These are phyloP conservation scores for Pterothamnion heteromorphum DNA, from an alignment of 31 red algal genomes.

Conservation along the genomic window DNA sequence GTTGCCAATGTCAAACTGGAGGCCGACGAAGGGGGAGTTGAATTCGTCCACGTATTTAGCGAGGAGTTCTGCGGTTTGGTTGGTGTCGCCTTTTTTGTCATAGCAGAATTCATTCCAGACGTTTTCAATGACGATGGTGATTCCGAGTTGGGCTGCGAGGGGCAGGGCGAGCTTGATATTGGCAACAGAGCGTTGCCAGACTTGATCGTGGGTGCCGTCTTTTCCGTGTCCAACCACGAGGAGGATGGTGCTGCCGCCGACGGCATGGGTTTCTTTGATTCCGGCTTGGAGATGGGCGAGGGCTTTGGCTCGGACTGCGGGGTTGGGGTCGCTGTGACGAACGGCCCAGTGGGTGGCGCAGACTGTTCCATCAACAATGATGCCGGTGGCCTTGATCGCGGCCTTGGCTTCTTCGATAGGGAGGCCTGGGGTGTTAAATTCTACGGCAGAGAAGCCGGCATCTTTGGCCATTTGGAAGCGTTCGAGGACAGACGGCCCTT, in stretches of 20 bases:
- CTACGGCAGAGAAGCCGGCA: not conserved
- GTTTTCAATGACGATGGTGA: not conserved
- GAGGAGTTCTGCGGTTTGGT: not conserved
- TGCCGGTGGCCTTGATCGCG: not conserved
- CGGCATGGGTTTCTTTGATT: not conserved
- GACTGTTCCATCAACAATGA: not conserved
- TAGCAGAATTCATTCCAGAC: not conserved
- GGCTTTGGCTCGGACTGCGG: not conserved
- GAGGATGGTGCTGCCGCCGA: not conserved
- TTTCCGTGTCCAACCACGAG: not conserved
- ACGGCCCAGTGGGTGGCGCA: not conserved
- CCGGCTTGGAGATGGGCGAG: not conserved
- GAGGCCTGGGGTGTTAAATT: not conserved
- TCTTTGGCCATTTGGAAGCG: not conserved
- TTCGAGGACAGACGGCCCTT: not conserved
- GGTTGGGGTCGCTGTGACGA: not conserved
- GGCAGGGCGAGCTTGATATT: not conserved
- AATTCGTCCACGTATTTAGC: constrained; percentile 3
- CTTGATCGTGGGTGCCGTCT: not conserved
- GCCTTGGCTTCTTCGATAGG: not conserved
- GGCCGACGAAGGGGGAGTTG: not conserved
- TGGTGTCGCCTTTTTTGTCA: not conserved
- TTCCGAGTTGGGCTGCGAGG: not conserved
- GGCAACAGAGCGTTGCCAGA: not conserved
- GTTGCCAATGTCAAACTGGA: not conserved